Evolutionary conservation across 83 land plant species (phyloP), one percentile per base, ranked within the genome.

Genomic region (Picea engelmannii): DNA sequence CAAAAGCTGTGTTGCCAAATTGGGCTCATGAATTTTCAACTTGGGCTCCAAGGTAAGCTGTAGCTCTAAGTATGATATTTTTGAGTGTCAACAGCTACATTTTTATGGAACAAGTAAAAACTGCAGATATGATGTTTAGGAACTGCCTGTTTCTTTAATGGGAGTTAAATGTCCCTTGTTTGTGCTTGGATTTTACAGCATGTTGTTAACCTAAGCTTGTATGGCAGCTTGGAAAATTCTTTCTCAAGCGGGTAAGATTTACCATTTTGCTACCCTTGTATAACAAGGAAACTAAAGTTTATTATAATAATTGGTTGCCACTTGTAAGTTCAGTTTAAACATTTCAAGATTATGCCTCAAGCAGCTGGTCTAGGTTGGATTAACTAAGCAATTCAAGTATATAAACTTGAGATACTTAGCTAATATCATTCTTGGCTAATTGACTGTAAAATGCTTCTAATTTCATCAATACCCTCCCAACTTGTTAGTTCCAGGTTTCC

Each of bases 1-100:
- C 99, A 25, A 97, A 97, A 82, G 99, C 99, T 35, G 99, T 97
- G n/a, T 81, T 97, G 62, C 97, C 99, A n/a, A 97, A 97, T 80
- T 97, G 99, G 99, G 81, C 86, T n/a, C 86, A 86, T 89, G 99
- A 97, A 81, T 96, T 97, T 78, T 62, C 92, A 65, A 90, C 93
- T 8, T 97, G 99, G 99, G 99, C 95, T 84, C 99, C 99, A 59
- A 89, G 93, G 98, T 96, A 89, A 60, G 47, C 18, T 60, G 16
- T 55, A 55, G 58, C 58, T 55, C 12, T 55, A 55, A 55, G 13
- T 55, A 55, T 44, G 49, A 44, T 55, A 12, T 55, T 12, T 55
- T 55, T 55, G 58, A 55, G 13, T 55, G 13, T 55, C 3, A 55
- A 55, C 13, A 55, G 58, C 58, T 55, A 55, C 58, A 55, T 55